phyloP scores from a whole-genome alignment of 306 rosid species.

The Quercus suber region DNA sequence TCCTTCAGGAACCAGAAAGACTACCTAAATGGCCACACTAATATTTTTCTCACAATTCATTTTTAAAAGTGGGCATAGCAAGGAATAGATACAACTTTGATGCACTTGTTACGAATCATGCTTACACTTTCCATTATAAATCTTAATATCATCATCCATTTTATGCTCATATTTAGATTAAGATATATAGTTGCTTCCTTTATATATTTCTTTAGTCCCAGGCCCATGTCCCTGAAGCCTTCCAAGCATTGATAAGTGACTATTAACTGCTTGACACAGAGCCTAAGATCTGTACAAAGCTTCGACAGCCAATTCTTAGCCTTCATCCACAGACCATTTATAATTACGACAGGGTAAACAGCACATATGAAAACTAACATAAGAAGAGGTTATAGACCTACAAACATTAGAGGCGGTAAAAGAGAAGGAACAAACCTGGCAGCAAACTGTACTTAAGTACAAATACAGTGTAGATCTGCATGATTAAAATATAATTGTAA shows the following conservation, averaged over 20 bases:
- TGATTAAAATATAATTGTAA: constrained; percentile 22
- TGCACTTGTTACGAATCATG: neutral
- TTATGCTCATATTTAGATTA: neutral
- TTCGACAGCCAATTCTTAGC: neutral
- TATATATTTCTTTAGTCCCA: neutral
- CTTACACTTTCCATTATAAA: neutral
- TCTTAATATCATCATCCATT: neutral
- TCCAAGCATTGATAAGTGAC: constrained; percentile 7
- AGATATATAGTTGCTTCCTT: neutral
- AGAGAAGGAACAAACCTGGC: constrained; percentile 47
- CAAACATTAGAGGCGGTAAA: neutral
- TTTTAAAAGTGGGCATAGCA: neutral
- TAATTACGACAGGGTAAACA: neutral
- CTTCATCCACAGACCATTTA: neutral
- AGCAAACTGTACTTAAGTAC: constrained; percentile 43
- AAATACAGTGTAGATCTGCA: constrained; percentile 60
- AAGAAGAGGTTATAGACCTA: neutral
- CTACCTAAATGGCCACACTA: neutral
- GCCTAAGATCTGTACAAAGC: neutral
- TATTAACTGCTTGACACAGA: neutral
- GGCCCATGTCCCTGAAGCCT: neutral
- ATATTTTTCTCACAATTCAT: neutral
- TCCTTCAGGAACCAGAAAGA: neutral
- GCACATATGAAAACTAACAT: neutral
- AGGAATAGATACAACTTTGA: neutral